Conservation (phyloP, 257 asterid genomes). For the Solanum ahanhuiri region DNA sequence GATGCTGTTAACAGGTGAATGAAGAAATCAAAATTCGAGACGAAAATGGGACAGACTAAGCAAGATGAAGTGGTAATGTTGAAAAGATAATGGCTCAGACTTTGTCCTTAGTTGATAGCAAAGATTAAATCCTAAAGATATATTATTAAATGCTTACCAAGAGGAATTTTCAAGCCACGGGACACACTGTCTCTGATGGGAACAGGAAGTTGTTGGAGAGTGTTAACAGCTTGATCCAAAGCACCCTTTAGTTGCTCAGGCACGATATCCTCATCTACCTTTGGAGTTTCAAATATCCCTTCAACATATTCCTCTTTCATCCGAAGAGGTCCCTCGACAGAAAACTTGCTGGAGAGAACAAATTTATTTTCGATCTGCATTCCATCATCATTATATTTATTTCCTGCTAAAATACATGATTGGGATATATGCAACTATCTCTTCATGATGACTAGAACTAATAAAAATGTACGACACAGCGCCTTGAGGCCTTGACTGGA, state of each 20-base stretch:
- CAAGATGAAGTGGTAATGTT: not conserved
- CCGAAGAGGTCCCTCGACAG: slow-evolving; percentile 87
- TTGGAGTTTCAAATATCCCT: slow-evolving; percentile 69
- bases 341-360: slow-evolving; percentile 44
- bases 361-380: slow-evolving; percentile 75
- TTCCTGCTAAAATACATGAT: not conserved
- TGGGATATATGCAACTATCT: not conserved
- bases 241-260: slow-evolving; percentile 73
- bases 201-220: slow-evolving; percentile 68
- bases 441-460: not conserved
- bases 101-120: not conserved
- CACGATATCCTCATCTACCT: slow-evolving; percentile 52
- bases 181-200: slow-evolving; percentile 46
- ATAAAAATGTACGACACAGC: not conserved
- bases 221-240: slow-evolving; percentile 50
- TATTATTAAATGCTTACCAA: slow-evolving; percentile 40
- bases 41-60: not conserved
- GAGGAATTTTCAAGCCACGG: slow-evolving; percentile 74
- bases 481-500: not conserved
- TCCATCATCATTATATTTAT: slow-evolving; percentile 5
- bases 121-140: not conserved
- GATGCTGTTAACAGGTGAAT: not conserved
- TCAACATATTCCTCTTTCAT: slow-evolving; percentile 91
- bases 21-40: not conserved
- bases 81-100: not conserved